Evolutionary conservation across 257 asterid genomes (phyloP).

Genomic region (Osmanthus fragrans): DNA sequence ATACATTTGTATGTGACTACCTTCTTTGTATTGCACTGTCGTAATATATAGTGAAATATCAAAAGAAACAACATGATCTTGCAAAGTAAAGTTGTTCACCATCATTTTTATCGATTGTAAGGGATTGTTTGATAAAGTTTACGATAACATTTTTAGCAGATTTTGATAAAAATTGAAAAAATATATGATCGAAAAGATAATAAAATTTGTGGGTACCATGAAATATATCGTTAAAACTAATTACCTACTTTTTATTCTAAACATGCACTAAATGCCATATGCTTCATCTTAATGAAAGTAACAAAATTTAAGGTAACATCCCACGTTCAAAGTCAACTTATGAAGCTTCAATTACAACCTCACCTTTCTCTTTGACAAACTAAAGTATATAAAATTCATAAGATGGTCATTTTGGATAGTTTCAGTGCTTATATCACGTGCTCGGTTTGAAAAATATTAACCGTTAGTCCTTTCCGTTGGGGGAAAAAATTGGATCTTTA

Average conservation of each 20-base stretch:
- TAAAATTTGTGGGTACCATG: too few relatives aligned
- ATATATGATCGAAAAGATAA: too few relatives aligned
- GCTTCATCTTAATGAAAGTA: not conserved
- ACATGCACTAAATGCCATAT: not conserved
- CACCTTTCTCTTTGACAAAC: not conserved
- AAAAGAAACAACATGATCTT: not conserved
- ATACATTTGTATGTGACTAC: constrained; percentile 10
- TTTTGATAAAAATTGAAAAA: too few relatives aligned
- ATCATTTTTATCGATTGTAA: too few relatives aligned
- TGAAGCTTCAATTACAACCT: constrained; percentile 23
- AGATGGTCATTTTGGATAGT: constrained; percentile 3
- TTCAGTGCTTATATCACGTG: constrained; percentile 49
- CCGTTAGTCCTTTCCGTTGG: constrained; percentile 13
- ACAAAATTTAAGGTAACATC: constrained; percentile 23
- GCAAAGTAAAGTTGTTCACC: not conserved
- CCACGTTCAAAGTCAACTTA: constrained; percentile 37
- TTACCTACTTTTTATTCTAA: too few relatives aligned
- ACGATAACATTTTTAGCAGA: too few relatives aligned
- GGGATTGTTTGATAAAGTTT: too few relatives aligned
- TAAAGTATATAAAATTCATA: not conserved
- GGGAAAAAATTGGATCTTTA: too few relatives aligned
- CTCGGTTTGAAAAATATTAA: constrained; percentile 28
- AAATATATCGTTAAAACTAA: too few relatives aligned
- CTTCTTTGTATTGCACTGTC: too few relatives aligned
- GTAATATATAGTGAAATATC: constrained; percentile 4